These are phyloP conservation scores for Penicillium ucsense DNA, from an alignment of 495 filamentous ascomycete genomes.

Conservation along the genomic window DNA sequence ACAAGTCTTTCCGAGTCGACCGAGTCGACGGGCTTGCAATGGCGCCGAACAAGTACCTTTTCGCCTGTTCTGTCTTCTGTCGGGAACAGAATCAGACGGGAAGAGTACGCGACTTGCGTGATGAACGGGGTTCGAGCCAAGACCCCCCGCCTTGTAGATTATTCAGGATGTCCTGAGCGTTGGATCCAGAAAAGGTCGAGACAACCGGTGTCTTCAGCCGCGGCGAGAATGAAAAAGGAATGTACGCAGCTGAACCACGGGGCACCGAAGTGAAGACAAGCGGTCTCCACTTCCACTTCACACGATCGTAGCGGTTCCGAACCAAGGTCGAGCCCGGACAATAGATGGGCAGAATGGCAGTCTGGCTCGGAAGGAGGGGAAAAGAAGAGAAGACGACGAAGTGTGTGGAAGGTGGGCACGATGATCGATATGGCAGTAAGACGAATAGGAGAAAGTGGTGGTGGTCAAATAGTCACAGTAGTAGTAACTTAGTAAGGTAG, in stretches of 20 bases:
- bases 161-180: no score
- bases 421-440: constrained; percentile 9
- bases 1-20: no score
- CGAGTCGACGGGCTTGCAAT: no score
- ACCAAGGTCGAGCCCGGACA: neutral
- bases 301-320: neutral
- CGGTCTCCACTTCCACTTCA: neutral
- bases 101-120: no score
- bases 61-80: no score
- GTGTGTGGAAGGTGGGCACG: constrained; percentile 6
- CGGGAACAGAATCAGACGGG: no score
- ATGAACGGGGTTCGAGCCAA: no score
- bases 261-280: neutral
- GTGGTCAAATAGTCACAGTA: no score
- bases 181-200: no score
- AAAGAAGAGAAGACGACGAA: constrained; percentile 3
- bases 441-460: neutral
- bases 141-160: no score
- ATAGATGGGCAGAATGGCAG: neutral
- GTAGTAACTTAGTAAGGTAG: no score
- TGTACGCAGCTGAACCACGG: constrained; percentile 1
- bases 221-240: neutral
- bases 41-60: no score
- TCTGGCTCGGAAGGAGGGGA: neutral
- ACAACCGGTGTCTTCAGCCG: neutral